phyloP scores from a whole-genome alignment of 768 basidiomycete species.

The Hysterangium stoloniferum region DNA sequence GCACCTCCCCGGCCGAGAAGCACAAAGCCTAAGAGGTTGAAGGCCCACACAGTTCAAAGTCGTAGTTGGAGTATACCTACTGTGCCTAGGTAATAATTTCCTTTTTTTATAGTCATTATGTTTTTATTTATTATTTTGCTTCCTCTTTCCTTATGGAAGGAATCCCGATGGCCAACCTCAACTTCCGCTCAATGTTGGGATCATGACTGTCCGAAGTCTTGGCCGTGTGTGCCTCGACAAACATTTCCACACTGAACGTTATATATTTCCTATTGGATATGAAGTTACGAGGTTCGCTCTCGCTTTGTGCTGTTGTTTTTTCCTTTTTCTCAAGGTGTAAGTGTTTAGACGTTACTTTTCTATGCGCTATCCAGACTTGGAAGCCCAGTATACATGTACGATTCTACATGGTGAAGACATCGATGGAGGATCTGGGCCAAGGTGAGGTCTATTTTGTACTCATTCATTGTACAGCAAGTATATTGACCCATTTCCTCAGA shows the following conservation, averaged over 20 bases:
- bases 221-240: constrained; percentile 76
- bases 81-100: constrained; percentile 68
- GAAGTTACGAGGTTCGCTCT: constrained; percentile 70
- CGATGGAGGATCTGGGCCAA: constrained; percentile 37
- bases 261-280: constrained; percentile 85
- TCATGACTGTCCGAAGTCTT: constrained; percentile 73
- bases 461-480: neutral
- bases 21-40: constrained; percentile 68
- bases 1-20: constrained; percentile 9
- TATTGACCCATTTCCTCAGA: constrained; percentile 28
- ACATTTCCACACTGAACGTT: constrained; percentile 81
- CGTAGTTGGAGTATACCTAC: constrained; percentile 72
- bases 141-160: neutral
- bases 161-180: constrained; percentile 44
- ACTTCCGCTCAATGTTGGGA: constrained; percentile 75
- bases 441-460: neutral
- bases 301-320: neutral
- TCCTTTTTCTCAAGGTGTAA: neutral
- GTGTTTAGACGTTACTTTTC: constrained; percentile 66
- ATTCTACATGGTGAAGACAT: constrained; percentile 74
- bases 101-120: too few species aligned
- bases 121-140: neutral
- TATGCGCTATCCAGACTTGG: constrained; percentile 54
- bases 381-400: constrained; percentile 74
- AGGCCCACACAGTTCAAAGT: constrained; percentile 73